Evolutionary conservation across 164 flowering plant genomes (phyloP).

Genomic region (Annona cherimola): DNA sequence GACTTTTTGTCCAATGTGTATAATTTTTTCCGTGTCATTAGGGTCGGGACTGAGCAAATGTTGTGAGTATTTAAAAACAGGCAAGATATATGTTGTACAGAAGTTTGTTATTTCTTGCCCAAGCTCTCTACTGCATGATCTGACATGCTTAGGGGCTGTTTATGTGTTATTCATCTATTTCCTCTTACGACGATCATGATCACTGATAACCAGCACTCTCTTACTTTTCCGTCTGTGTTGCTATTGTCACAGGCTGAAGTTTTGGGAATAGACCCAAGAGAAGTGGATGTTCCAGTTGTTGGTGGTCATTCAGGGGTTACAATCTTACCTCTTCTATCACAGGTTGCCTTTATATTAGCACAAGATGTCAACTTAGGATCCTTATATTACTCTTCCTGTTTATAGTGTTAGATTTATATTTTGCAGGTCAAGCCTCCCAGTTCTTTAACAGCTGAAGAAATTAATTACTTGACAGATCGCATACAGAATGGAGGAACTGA

Average conservation of each 20-base stretch:
- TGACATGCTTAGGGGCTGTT: not conserved
- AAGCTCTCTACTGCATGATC: not conserved
- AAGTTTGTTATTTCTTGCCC: not conserved
- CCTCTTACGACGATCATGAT: not conserved
- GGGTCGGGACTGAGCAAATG: no score
- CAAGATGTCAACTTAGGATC: not conserved
- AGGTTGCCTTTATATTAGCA: slow-evolving; percentile 7
- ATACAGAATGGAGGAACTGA: slow-evolving; percentile 14
- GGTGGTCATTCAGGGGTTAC: slow-evolving; percentile 41
- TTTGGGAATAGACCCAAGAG: slow-evolving; percentile 41
- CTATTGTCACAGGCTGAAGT: slow-evolving; percentile 46
- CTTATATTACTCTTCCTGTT: not conserved
- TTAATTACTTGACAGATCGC: slow-evolving; percentile 8
- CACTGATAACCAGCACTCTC: not conserved
- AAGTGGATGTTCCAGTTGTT: slow-evolving; percentile 36
- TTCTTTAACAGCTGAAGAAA: slow-evolving; percentile 9
- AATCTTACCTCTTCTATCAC: slow-evolving; percentile 32
- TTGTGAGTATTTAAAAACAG: not conserved
- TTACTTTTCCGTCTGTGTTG: not conserved
- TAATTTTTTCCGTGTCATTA: not conserved
- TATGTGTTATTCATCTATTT: not conserved
- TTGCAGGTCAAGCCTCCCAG: slow-evolving; percentile 35
- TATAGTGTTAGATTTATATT: not conserved
- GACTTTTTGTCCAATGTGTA: no score
- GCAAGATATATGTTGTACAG: not conserved